These are phyloP conservation scores for Globisporangium perplexum DNA, from an alignment of 352 stramenopile species.

Conservation along the genomic window DNA sequence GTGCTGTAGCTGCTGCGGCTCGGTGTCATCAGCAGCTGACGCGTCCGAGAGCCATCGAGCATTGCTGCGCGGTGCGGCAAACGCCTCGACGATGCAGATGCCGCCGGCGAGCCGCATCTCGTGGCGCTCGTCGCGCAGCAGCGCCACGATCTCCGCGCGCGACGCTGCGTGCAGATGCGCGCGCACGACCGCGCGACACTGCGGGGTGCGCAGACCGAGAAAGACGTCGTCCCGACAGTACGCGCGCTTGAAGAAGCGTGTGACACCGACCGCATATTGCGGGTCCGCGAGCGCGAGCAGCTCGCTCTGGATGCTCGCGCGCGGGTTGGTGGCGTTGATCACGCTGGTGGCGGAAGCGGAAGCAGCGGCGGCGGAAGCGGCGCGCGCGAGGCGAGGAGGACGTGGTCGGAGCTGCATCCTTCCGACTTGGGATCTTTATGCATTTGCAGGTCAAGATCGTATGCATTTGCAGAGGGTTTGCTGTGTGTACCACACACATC, in stretches of 20 bases:
- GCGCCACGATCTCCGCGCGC: conserved; percentile 2
- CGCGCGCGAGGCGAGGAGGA: not conserved
- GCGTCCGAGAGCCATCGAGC: not conserved
- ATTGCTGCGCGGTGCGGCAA: not conserved
- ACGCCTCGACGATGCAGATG: conserved; percentile 16
- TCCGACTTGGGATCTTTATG: not conserved
- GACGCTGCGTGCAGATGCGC: conserved; percentile 6
- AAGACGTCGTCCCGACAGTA: conserved; percentile 16
- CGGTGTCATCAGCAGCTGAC: not conserved
- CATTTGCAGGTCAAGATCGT: too few species aligned
- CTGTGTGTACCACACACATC: not conserved
- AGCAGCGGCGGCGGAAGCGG: not conserved
- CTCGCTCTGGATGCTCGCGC: conserved; percentile 4
- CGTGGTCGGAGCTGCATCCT: not conserved
- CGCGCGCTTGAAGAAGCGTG: conserved; percentile 12
- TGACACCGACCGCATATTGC: not conserved
- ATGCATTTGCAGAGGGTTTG: too few species aligned
- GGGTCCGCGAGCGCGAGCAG: conserved; percentile 10
- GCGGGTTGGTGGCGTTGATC: not conserved
- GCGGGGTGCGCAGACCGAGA: conserved; percentile 11
- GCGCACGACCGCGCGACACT: conserved; percentile 9
- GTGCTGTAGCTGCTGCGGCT: not conserved
- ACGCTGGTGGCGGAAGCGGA: conserved; percentile 6
- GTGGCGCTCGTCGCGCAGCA: conserved; percentile 14
- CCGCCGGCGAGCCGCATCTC: conserved; percentile 12